phyloP scores from a whole-genome alignment of 2,329 filamentous ascomycete species.

The Colletotrichum filicis region DNA sequence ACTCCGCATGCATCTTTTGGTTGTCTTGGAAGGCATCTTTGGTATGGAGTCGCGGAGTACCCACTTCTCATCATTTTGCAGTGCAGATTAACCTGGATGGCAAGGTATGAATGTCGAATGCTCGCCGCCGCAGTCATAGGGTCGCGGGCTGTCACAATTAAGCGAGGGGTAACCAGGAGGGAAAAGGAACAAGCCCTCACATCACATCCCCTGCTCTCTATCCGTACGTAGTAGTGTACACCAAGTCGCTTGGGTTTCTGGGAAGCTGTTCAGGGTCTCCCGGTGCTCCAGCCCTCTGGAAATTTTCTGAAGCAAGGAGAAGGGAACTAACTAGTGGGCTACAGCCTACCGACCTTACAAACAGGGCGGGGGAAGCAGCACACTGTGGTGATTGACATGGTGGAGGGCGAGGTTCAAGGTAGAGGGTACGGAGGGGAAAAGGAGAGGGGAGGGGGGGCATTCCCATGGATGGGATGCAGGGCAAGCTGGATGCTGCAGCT shows the following conservation, averaged over 20 bases:
- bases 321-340: not conserved
- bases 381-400: not conserved
- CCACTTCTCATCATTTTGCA: constrained; percentile 9
- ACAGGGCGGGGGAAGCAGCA: not conserved
- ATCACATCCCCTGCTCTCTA: not conserved
- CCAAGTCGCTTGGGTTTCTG: not conserved
- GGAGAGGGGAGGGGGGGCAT: not conserved
- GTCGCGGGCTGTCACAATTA: constrained; percentile 25
- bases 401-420: not conserved
- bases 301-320: not conserved
- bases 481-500: not conserved
- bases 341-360: not conserved
- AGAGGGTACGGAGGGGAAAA: not conserved
- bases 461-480: not conserved
- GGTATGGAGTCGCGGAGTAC: constrained; percentile 2
- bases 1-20: constrained; percentile 8
- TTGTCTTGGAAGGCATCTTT: not conserved
- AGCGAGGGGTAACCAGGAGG: constrained; percentile 24
- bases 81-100: constrained; percentile 25
- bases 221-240: too few relatives aligned
- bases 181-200: constrained; percentile 9
- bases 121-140: constrained; percentile 12
- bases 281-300: constrained; percentile 18
- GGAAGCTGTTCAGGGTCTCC: not conserved
- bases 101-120: too few relatives aligned